Percentiles rank a stretch among this genome's conserved stretches.
Evolutionary conservation across 2,329 filamentous ascomycete genomes (phyloP).

Genomic region (Botrytis paeoniae): DNA sequence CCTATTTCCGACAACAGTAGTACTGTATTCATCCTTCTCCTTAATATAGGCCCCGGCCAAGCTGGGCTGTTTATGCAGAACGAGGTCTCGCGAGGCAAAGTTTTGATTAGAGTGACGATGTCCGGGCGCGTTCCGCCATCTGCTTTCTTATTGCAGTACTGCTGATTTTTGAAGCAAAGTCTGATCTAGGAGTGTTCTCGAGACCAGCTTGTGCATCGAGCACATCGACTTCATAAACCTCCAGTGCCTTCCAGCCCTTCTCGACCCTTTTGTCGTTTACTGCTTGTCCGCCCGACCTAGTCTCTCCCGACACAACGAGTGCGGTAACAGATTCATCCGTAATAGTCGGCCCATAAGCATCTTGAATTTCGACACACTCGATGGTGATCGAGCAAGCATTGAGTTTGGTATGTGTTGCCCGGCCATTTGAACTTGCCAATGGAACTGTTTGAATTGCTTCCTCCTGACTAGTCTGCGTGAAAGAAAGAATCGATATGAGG

Average conservation of each 20-base stretch:
- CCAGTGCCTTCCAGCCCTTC: conserved; percentile 71
- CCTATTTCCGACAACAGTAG: not conserved
- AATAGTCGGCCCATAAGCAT: conserved; percentile 87
- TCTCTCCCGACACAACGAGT: conserved; percentile 85
- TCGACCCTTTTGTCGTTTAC: conserved; percentile 81
- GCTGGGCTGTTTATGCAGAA: not conserved
- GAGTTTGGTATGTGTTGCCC: conserved; percentile 55
- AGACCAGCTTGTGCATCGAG: conserved; percentile 64
- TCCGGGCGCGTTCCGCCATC: conserved; percentile 32
- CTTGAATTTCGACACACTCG: conserved; percentile 80
- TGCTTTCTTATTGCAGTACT: conserved; percentile 77
- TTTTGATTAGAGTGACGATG: conserved; percentile 26
- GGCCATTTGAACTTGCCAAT: conserved; percentile 42
- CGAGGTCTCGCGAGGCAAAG: not conserved
- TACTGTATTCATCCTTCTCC: conserved; percentile 8
- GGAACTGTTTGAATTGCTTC: conserved; percentile 38
- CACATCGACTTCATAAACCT: conserved; percentile 87
- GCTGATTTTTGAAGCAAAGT: conserved; percentile 82
- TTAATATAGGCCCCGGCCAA: not conserved
- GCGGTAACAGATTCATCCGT: conserved; percentile 75
- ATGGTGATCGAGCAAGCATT: conserved; percentile 60
- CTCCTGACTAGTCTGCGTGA: conserved; percentile 39
- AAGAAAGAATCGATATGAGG: conserved; percentile 59
- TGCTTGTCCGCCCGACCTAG: conserved; percentile 73
- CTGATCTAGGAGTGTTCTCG: conserved; percentile 43